A percentile compares a stretch with the other conserved stretches of the same genome.
Conservation (phyloP, 2,329 filamentous ascomycete genomes). For the Dichotomopilus funicola region DNA sequence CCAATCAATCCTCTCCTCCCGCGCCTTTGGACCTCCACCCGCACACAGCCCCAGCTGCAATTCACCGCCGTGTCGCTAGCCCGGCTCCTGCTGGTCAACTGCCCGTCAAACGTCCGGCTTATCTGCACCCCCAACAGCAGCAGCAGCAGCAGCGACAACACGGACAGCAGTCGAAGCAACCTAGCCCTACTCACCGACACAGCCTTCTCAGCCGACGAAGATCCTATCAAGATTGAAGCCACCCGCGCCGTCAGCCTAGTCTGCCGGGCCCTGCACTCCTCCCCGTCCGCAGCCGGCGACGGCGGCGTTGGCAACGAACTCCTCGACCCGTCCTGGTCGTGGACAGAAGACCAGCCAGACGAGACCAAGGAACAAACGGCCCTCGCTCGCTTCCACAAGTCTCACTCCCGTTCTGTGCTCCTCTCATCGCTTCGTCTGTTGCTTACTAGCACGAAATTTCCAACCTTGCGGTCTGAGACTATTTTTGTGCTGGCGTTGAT, state of each 20-base stretch:
- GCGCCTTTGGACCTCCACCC: conserved; percentile 44
- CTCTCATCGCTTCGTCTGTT: conserved; percentile 43
- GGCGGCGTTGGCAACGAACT: background rate
- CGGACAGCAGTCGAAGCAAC: conserved; percentile 25
- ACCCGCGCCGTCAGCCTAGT: conserved; percentile 47
- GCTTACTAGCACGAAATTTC: conserved; percentile 52
- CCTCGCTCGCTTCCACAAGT: conserved; percentile 38
- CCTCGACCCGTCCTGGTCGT: conserved; percentile 21
- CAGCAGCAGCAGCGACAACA: conserved; percentile 10
- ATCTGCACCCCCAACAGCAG: conserved; percentile 38
- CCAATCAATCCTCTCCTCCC: conserved; percentile 37
- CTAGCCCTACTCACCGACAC: conserved; percentile 35
- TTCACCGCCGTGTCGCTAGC: conserved; percentile 53
- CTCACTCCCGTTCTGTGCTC: conserved; percentile 35
- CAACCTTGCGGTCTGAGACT: conserved; percentile 51
- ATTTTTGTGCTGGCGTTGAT: conserved; percentile 59
- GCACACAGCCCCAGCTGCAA: conserved; percentile 49
- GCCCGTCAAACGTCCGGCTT: conserved; percentile 43
- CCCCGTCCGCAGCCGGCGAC: background rate
- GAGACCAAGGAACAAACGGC: conserved; percentile 8
- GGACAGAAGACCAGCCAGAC: conserved; percentile 8
- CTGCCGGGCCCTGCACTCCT: conserved; percentile 49
- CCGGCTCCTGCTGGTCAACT: conserved; percentile 49
- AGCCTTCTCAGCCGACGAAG: conserved; percentile 40
- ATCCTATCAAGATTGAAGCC: conserved; percentile 55